Evolutionary conservation across 305 asterid genomes (phyloP), one percentile per base, ranked within the genome.

Genomic region (Fraxinus latifolia): DNA sequence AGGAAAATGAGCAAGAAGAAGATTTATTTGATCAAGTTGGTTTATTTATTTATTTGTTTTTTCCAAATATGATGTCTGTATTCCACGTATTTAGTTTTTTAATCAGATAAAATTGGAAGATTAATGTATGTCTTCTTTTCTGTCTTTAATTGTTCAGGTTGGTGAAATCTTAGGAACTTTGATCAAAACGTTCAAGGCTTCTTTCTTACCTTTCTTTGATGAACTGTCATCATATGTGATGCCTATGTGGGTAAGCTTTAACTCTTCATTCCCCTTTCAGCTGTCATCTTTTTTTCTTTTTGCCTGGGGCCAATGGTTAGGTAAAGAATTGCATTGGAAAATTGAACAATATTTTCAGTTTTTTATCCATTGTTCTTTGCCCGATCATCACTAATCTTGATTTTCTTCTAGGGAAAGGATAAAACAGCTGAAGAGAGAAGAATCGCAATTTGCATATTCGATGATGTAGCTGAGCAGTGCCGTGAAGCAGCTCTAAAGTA

Each of bases 381-480:
- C 4, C 11, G 58, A 8, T 70, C 34, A 70, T n/a, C 11, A 25
- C 42, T 80, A 77, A 47, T 76, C 39, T 73, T 25, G 11, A 39
- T 50, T 74, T 72, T 84, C 81, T 74, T 84, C 79, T 86, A 94
- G 97, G 98, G 97, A 23, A 94, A 94, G 90, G 98, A 94, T 84
- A 94, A 91, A 89, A 89, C 98, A 83, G 88, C 96, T 74, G 99
- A 94, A 87, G 99, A 95, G 87, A 92, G 99, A 92, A 94, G 99
- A 83, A 95, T 95, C 77, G 97, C 97, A 2, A 94, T 95, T 85
- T 95, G 99, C 87, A 95, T 95, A 75, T 95, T 95, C 89, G 99
- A 95, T 91, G 99, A 95, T 85, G 93, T 95, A 36, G 98, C 99
- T n/a, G 99, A 95, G 85, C 99, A 95, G 84, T 95, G 97, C 78